Evolutionary conservation across 2,329 filamentous ascomycete species (phyloP), one percentile per base, ranked within the genome.

Genomic region (Colletotrichum falcatum): DNA sequence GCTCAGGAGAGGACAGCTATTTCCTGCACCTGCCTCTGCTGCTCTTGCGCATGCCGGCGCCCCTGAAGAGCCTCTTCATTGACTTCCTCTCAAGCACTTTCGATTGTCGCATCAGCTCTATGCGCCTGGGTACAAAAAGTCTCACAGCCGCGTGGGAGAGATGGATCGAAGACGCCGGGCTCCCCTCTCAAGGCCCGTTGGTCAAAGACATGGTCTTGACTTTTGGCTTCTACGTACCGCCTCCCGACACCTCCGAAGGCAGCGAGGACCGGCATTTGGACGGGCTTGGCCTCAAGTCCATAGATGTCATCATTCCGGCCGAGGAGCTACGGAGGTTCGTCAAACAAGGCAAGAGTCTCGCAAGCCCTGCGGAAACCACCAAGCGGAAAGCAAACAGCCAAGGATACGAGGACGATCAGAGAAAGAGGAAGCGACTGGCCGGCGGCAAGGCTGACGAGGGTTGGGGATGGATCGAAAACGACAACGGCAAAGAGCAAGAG

Each of bases 81-180:
- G 82, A 85, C 28, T 90, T 89, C 76, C 78, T 90, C 14, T 80
- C 83, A 4, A 82, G 78, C 51, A 84, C 83, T 0, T 89, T 90
- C 72, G 88, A 90, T 78, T 89, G 86, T 71, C 87, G 86, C 35
- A 83, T 89, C 54, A 84, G 81, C 64, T 79, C 85, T 5, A 77
- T 89, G 51, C 80, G 80, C 0, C 76, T 90, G 2, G 85, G 85
- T 7, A 88, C 86, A 8, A 81, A 81, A 54, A 87, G 85, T 1
- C 79, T 90, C 0, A 78, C 88, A 1, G 75, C 76, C 5, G 79
- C 82, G 7, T 87, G 85, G 84, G 88, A 89, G 72, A 76, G 79
- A 18, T 89, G 87, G 87, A 79, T 87, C 37, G 75, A 78, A 2
- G 77, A 80, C 0, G 81, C 78, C 7, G 82, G 80, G 0, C 55